Evolutionary conservation across 2,329 filamentous ascomycete genomes (phyloP).

Genomic region (Xylariales sp.): DNA sequence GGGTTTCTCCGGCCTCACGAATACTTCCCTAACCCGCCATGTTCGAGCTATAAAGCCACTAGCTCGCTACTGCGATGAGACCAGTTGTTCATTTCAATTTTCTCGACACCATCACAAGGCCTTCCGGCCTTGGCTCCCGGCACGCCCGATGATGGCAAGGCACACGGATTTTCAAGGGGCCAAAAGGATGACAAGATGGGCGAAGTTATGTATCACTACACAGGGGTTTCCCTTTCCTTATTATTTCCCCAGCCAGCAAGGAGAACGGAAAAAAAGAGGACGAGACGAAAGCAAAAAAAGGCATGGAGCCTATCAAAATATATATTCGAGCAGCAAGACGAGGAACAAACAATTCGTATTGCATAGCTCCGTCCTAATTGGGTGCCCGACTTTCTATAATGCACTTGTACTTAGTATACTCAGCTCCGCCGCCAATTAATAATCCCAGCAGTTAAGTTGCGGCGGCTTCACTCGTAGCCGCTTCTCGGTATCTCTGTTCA

Average conservation of each 20-base stretch:
- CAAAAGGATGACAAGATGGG: constrained; percentile 1
- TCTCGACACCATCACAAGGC: background rate
- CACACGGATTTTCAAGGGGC: constrained; percentile 2
- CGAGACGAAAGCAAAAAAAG: background rate
- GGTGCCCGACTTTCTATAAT: background rate
- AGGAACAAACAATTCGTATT: background rate
- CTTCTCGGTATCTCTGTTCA: constrained; percentile 13
- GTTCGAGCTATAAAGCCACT: constrained; percentile 7
- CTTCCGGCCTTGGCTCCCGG: constrained; percentile 9
- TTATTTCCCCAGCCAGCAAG: background rate
- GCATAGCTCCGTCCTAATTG: background rate
- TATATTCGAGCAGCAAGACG: background rate
- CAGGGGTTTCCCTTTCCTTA: background rate
- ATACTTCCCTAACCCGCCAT: background rate
- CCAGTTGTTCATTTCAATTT: constrained; percentile 1
- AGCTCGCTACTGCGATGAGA: constrained; percentile 13
- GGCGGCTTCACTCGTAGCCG: background rate
- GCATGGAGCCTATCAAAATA: background rate
- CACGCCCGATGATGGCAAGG: constrained; percentile 10
- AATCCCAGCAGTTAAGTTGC: background rate
- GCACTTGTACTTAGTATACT: background rate
- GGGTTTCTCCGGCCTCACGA: background rate
- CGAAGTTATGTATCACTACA: background rate
- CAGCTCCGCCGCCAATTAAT: constrained; percentile 10
- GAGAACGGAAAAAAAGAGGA: background rate